Percentiles rank a stretch among this genome's conserved stretches.
Evolutionary conservation across 2,329 filamentous ascomycete species (phyloP).

Genomic region (Aspergillus sp.): DNA sequence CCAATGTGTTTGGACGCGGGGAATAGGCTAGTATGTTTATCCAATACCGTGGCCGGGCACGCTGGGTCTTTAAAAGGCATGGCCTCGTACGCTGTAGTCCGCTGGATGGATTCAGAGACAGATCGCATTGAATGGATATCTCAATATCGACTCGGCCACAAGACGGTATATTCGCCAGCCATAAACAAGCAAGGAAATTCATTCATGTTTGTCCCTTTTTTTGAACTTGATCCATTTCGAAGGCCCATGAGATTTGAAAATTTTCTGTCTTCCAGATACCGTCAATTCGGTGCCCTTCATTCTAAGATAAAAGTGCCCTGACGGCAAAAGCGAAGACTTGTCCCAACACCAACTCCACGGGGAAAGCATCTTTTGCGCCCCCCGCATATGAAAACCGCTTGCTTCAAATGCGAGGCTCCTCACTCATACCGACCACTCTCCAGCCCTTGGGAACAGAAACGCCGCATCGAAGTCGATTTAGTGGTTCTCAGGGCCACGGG

Average conservation of each 20-base stretch:
- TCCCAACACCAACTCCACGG: slow-evolving; percentile 42
- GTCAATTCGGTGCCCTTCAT: slow-evolving; percentile 28
- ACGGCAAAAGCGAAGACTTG: slow-evolving; percentile 36
- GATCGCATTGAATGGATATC: slow-evolving; percentile 34
- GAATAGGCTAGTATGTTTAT: slow-evolving; percentile 47
- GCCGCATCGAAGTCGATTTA: slow-evolving; percentile 45
- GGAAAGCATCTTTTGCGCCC: slow-evolving; percentile 39
- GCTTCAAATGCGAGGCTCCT: slow-evolving; percentile 42
- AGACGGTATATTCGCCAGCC: slow-evolving; percentile 45
- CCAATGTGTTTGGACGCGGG: slow-evolving; percentile 84
- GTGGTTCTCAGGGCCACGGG: slow-evolving; percentile 66
- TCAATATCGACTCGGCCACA: slow-evolving; percentile 43
- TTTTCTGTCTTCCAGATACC: slow-evolving; percentile 33
- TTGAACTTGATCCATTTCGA: slow-evolving; percentile 35
- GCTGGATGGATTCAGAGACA: slow-evolving; percentile 33
- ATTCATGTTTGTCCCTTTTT: slow-evolving; percentile 42
- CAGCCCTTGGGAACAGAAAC: slow-evolving; percentile 45
- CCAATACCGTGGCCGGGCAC: background rate
- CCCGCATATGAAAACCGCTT: slow-evolving; percentile 39
- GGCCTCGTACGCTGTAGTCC: slow-evolving; percentile 12
- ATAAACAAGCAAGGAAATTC: slow-evolving; percentile 47
- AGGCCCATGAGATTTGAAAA: slow-evolving; percentile 31
- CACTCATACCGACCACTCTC: slow-evolving; percentile 44
- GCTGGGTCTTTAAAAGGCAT: background rate
- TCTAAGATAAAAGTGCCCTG: slow-evolving; percentile 35